A percentile compares a stretch with the other conserved stretches of the same genome.
Evolutionary conservation across 2,329 filamentous ascomycete genomes (phyloP).

Genomic region (Neophaeococcomyces mojaviensis): DNA sequence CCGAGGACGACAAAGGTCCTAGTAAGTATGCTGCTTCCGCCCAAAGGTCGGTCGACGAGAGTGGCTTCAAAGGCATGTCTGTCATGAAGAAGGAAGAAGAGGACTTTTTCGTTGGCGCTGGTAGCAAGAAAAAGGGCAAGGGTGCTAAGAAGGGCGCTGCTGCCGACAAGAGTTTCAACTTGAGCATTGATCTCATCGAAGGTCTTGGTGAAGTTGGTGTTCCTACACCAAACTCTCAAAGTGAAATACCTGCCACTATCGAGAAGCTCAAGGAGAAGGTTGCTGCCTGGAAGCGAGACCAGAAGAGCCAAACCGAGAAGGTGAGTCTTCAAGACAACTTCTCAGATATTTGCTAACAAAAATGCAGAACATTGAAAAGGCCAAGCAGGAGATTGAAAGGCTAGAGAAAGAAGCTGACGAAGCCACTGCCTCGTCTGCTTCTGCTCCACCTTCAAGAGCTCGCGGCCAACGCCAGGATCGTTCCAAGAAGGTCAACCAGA

Average conservation of each 20-base stretch:
- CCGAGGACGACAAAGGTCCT: conserved; percentile 39
- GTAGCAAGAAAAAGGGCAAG: conserved; percentile 60
- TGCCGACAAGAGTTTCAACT: conserved; percentile 56
- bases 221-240: conserved; percentile 77
- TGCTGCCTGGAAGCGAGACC: conserved; percentile 82
- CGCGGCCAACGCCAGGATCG: conserved; percentile 38
- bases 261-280: conserved; percentile 94
- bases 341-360: conserved; percentile 18
- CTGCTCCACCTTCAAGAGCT: conserved; percentile 34
- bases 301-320: conserved; percentile 80
- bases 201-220: conserved; percentile 78
- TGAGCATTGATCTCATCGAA: conserved; percentile 85
- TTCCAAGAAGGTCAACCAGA: conserved; percentile 47
- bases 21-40: conserved; percentile 64
- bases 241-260: conserved; percentile 68
- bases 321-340: conserved; percentile 46
- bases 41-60: conserved; percentile 74
- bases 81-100: conserved; percentile 85
- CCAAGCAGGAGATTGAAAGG: conserved; percentile 87
- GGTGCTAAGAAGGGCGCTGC: conserved; percentile 39
- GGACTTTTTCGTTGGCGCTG: conserved; percentile 67
- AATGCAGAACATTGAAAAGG: conserved; percentile 86
- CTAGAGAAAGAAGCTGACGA: conserved; percentile 66
- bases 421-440: conserved; percentile 36
- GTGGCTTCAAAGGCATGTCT: conserved; percentile 76